A percentile compares a stretch with the other conserved stretches of the same genome.
Conservation (phyloP, 1,284 basidiomycete genomes). For the Acaromyces ingoldii region DNA sequence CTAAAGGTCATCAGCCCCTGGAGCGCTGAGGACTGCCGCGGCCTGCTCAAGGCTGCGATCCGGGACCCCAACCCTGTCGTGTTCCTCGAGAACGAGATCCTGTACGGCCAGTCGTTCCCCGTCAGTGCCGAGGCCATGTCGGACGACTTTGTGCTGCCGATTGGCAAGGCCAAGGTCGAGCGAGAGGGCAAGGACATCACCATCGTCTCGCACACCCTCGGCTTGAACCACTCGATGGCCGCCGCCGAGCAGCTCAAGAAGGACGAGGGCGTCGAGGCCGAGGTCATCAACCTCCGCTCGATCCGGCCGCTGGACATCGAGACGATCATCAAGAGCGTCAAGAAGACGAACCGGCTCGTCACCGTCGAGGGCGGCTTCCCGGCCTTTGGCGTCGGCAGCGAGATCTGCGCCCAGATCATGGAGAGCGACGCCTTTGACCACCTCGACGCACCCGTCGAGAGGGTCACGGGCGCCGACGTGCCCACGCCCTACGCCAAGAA, state of each 20-base stretch:
- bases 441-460: conserved; percentile 87
- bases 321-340: conserved; percentile 71
- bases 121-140: conserved; percentile 92
- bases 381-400: conserved; percentile 92
- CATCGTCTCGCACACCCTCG: conserved; percentile 73
- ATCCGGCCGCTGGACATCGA: conserved; percentile 96
- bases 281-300: conserved; percentile 94
- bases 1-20: conserved; percentile 97
- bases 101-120: conserved; percentile 95
- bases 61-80: conserved; percentile 97
- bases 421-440: conserved; percentile 68
- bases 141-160: conserved; percentile 83
- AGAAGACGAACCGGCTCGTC: conserved; percentile 95
- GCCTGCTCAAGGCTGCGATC: conserved; percentile 94
- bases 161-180: conserved; percentile 97
- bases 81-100: conserved; percentile 98
- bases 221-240: conserved; percentile 56
- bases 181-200: conserved; percentile 87
- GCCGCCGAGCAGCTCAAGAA: conserved; percentile 80
- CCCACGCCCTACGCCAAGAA: conserved; percentile 54
- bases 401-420: conserved; percentile 75
- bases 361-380: conserved; percentile 99
- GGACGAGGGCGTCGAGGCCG: conserved; percentile 87
- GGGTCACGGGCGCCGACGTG: conserved; percentile 80
- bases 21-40: conserved; percentile 96